A percentile compares a stretch with the other conserved stretches of the same genome.
These are phyloP conservation scores for Stephania cephalantha DNA, from an alignment of 164 flowering plant genomes.

Conservation along the genomic window DNA sequence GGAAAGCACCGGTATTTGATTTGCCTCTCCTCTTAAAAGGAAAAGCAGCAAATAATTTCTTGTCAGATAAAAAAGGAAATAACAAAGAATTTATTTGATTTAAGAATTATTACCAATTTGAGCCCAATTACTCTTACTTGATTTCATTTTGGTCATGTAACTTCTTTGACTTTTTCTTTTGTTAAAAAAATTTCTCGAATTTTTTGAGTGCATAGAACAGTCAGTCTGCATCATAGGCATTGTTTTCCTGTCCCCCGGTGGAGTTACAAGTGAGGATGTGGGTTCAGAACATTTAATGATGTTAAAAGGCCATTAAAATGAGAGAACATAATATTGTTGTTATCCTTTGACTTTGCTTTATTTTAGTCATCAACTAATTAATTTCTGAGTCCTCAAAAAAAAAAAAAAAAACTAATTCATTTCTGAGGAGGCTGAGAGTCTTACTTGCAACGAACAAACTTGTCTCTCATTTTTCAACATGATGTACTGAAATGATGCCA, in stretches of 20 bases:
- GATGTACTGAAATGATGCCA: not conserved
- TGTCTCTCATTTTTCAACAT: not conserved
- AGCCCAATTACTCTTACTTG: not conserved
- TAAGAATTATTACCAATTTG: not conserved
- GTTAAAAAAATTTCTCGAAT: too few species aligned
- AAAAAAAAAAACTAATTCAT: not conserved
- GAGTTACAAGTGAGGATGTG: not conserved
- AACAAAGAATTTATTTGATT: not conserved
- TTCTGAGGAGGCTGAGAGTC: not conserved
- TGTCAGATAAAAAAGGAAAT: not conserved
- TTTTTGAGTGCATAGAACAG: not conserved
- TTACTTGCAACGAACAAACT: not conserved
- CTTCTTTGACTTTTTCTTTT: not conserved
- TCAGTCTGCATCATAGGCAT: not conserved
- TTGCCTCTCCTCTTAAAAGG: slow-evolving; percentile 5
- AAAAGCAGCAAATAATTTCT: too few species aligned
- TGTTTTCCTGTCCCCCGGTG: not conserved
- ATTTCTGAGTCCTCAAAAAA: not conserved
- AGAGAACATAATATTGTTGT: not conserved
- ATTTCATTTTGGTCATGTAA: not conserved
- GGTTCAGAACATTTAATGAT: too few species aligned
- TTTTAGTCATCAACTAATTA: not conserved
- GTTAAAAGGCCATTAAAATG: not conserved
- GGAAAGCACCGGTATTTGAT: slow-evolving; percentile 72
- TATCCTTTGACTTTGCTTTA: not conserved